Base-by-base conservation (phyloP, 345 rosid species). In the Streptanthus diversifolius region DNA sequence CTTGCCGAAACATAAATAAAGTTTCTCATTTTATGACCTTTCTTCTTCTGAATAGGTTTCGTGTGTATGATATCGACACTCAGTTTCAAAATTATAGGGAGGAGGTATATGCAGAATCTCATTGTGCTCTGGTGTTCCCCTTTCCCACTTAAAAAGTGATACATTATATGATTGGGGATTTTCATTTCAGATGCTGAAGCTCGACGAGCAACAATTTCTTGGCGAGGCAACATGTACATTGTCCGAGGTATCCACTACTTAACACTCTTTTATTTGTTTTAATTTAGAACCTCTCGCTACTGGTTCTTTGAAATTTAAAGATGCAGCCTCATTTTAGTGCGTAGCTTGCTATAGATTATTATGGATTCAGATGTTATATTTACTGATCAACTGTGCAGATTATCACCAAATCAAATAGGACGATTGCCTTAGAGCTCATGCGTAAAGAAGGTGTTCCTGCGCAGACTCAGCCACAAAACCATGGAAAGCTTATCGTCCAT, bases 221-320 rank as follows among this genome's bases (percentile, higher is more conserved):
- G 98, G 95, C 22, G 92, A 92, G 82, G 85, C 91, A 63, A 82
- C 55, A 3, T 90, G 96, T 82, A 75, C 82, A 75, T 83, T 90
- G 36, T 85, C 92, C 0, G 86, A 89, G 85, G 92, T 82, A 57
- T 18, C 8, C 7, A 17, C 44, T 30, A 40, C 63, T 5, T 52
- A 13, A 5, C 3, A 6, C 14, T 21, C 21, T 68, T 40, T 30
- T 10, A 8, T 13, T n/a, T 72, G 53, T 12, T 19, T 63, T 18
- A 3, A 9, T 32, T 45, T 4, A 21, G 6, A 11, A 43, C 27
- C 18, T 66, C 11, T 39, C 27, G 4, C 8, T 30, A 30, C 33
- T 30, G 33, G 33, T 30, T 30, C 8, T 30, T 5, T 30, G 33
- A 30, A 30, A 5, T 30, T 0, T 5, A 30, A 30, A 30, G 33